Base-by-base conservation (phyloP, 148 eudicot genomes). In the Persicaria maculosa region DNA sequence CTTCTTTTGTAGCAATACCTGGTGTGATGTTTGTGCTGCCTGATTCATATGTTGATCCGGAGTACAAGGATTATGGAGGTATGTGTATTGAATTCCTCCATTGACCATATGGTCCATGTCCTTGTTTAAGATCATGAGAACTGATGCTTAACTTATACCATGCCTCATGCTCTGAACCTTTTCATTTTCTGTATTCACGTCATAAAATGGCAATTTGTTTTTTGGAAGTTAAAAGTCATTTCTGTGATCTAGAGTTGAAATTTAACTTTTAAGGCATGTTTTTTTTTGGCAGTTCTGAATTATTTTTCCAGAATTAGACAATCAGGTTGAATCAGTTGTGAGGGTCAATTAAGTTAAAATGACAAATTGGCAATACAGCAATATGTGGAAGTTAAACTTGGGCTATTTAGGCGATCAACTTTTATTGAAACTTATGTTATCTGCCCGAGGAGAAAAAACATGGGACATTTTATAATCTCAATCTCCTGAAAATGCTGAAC, bases 41-140 rank as follows among this genome's bases (percentile, higher is more conserved):
- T 6, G 99, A 95, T 85, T 95, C 97, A 16, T 95, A 95, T 84
- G 99, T 92, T 50, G 99, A 95, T 83, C 84, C 94, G n/a, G 99
- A 92, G 77, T 77, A 92, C 83, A 90, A 95, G 85, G 97, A 95
- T 72, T 95, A 95, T 77, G 97, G 99, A 81, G 99, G 97, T 95
- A 85, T 25, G 75, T 12, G 0, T 40, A 6, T 65, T 36, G 19
- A 15, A 62, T 25, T 25, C 43, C 11, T 57, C 10, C 5, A 8
- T 17, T 19, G 8, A 54, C 58, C 58, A 54, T n/a, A 53, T 15
- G 53, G 9, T 11, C 3, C 12, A 50, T 50, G 1, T 31, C 40
- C 40, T 31, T 31, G 2, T 57, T 57, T 57, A 20, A 12, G 47
- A 12, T 40, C 19, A 65, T 12, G 12, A 50, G 15, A 50, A 50